Evolutionary conservation across 257 asterid species (phyloP), one percentile per base, ranked within the genome.

Genomic region (Henckelia pumila): DNA sequence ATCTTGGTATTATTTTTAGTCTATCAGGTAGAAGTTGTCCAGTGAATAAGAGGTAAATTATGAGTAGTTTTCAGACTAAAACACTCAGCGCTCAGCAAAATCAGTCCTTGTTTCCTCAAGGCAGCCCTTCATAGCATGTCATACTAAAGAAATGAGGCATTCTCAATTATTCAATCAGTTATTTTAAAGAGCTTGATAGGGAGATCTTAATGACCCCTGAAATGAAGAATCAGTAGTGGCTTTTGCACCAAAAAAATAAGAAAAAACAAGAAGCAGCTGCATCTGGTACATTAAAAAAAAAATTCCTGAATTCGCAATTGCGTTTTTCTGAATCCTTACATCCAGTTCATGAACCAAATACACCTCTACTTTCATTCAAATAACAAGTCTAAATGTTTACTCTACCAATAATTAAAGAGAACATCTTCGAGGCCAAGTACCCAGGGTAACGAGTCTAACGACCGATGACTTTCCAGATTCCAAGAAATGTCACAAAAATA

Each of bases 81-180:
- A 10, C 52, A 1, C 16, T 65, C 16, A 28, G 32, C 32, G 56
- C 29, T 32, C 3, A 16, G 8, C 1, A 29, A 64, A 59, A 57
- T 17, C 30, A 21, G 13, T 13, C 57, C 8, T 35, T 29, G 5
- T 47, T 49, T 67, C 64, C 25, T 35, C 61, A 28, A 58, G 28
- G 23, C 64, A 47, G 8, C 28, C 56, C 29, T 35, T 50, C 26
- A 24, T 6, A 32, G n/a, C n/a, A n/a, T n/a, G n/a, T n/a, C n/a
- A n/a, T 50, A 44, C 64, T 17, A 47, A 66, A 21, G 19, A 57
- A 44, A 56, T 49, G 61, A 56, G 57, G 65, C 33, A 37, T 62
- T 35, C 67, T 20, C n/a, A 62, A 37, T 40, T n/a, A 40, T n/a
- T 37, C 8, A 26, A 8, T 10, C 1, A 9, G 19, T 32, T 33